Evolutionary conservation across 2,329 filamentous ascomycete genomes (phyloP).

Genomic region (Colletotrichum sp.): DNA sequence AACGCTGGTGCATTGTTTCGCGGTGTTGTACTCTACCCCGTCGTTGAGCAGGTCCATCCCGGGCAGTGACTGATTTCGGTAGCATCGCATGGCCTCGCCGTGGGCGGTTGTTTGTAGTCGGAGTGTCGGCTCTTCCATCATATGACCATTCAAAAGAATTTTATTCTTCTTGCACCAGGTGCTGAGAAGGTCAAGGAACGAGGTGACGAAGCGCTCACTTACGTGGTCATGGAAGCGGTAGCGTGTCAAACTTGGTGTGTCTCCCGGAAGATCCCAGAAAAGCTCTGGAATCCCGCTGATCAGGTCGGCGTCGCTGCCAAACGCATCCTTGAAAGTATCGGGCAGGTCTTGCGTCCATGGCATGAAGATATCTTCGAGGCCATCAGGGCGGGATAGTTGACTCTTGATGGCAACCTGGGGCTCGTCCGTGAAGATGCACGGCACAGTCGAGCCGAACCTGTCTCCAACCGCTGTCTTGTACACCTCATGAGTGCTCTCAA

Average conservation of each 20-base stretch:
- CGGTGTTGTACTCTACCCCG: slow-evolving; percentile 34
- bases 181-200: slow-evolving; percentile 32
- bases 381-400: slow-evolving; percentile 26
- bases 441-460: slow-evolving; percentile 30
- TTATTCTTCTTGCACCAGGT: slow-evolving; percentile 31
- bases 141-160: slow-evolving; percentile 31
- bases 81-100: slow-evolving; percentile 37
- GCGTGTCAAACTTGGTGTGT: slow-evolving; percentile 27
- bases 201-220: slow-evolving; percentile 32
- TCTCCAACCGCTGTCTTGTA: slow-evolving; percentile 32
- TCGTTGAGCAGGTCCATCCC: slow-evolving; percentile 35
- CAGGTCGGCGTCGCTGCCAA: slow-evolving; percentile 23
- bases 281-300: slow-evolving; percentile 29
- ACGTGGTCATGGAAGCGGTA: slow-evolving; percentile 36
- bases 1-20: slow-evolving; percentile 33
- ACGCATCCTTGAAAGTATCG: slow-evolving; percentile 27
- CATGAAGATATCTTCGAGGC: slow-evolving; percentile 29
- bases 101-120: slow-evolving; percentile 32
- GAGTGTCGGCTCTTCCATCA: slow-evolving; percentile 36
- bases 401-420: slow-evolving; percentile 35
- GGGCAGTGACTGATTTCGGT: slow-evolving; percentile 32
- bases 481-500: slow-evolving; percentile 32
- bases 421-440: slow-evolving; percentile 37
- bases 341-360: slow-evolving; percentile 34
- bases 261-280: slow-evolving; percentile 32